A percentile compares a stretch with the other conserved stretches of the same genome.
Evolutionary conservation across 345 rosid genomes (phyloP).

Genomic region (Garcia nutans): DNA sequence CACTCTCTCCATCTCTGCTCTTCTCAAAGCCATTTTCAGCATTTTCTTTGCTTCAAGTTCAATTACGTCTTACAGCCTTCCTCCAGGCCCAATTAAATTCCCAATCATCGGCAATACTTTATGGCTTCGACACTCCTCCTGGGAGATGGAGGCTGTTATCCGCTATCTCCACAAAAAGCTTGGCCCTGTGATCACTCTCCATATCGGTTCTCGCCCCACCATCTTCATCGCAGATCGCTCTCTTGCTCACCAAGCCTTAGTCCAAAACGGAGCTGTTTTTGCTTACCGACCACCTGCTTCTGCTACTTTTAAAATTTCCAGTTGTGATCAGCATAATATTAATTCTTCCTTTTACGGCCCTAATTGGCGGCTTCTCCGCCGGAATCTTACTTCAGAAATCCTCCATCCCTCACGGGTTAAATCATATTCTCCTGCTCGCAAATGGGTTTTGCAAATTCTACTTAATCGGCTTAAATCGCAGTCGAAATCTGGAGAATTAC

Average conservation of each 20-base stretch:
- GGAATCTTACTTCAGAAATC: slow-evolving; percentile 24
- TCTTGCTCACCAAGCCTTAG: slow-evolving; percentile 21
- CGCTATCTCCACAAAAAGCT: slow-evolving; percentile 4
- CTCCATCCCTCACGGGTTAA: slow-evolving; percentile 24
- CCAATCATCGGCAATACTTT: slow-evolving; percentile 4
- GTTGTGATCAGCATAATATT: not conserved
- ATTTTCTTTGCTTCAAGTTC: not conserved
- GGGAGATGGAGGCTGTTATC: not conserved
- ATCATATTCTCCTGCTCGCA: slow-evolving; percentile 8
- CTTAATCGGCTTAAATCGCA: not conserved
- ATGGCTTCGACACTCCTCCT: not conserved
- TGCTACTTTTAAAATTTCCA: not conserved
- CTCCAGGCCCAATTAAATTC: slow-evolving; percentile 1
- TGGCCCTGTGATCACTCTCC: slow-evolving; percentile 16
- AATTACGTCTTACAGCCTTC: not conserved
- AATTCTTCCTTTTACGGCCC: slow-evolving; percentile 9
- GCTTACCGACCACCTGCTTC: slow-evolving; percentile 1
- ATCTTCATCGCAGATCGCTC: slow-evolving; percentile 21
- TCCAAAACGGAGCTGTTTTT: slow-evolving; percentile 14
- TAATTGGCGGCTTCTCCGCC: slow-evolving; percentile 24
- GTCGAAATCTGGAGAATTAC: not conserved
- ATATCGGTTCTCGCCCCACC: slow-evolving; percentile 6
- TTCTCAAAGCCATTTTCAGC: not conserved
- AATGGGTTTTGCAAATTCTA: slow-evolving; percentile 11
- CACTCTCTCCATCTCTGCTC: not conserved